Conservation (phyloP, 106 monocot genomes). For the Dactylorhiza incarnata region DNA sequence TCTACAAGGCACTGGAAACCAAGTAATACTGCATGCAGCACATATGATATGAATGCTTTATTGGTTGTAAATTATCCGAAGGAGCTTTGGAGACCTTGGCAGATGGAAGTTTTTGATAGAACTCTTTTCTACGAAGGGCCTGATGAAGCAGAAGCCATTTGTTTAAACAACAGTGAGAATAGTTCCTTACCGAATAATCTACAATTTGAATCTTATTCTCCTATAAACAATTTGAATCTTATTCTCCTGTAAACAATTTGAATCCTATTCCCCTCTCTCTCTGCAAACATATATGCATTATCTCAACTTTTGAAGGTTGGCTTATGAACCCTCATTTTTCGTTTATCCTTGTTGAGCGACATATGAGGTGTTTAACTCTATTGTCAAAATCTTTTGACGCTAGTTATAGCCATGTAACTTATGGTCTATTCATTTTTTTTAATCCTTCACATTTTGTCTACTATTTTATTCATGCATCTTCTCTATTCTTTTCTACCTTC, state of each 20-base stretch:
- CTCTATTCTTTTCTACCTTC: not conserved
- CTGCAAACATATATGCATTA: not conserved
- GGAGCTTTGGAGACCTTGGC: slow-evolving; percentile 49
- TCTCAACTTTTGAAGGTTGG: not conserved
- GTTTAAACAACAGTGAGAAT: slow-evolving; percentile 62
- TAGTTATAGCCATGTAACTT: not conserved
- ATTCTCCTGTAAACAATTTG: not conserved
- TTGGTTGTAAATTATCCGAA: slow-evolving; percentile 16
- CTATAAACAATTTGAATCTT: not conserved
- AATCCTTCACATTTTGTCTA: not conserved
- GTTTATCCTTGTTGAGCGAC: not conserved
- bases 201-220: not conserved
- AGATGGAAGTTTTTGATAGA: slow-evolving; percentile 77
- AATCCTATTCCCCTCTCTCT: not conserved
- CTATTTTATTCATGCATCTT: not conserved
- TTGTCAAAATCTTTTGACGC: not conserved
- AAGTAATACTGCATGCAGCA: slow-evolving; percentile 7
- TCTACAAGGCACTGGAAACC: slow-evolving; percentile 38
- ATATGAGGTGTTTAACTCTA: not conserved
- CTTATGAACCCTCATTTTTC: not conserved
- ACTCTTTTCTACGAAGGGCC: slow-evolving; percentile 69
- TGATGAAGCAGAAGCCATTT: slow-evolving; percentile 59
- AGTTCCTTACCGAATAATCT: slow-evolving; percentile 3
- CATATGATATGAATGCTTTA: slow-evolving; percentile 14
- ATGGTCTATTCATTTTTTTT: not conserved